Evolutionary conservation across 345 rosid genomes (phyloP).

Genomic region (Iberis pinnata): DNA sequence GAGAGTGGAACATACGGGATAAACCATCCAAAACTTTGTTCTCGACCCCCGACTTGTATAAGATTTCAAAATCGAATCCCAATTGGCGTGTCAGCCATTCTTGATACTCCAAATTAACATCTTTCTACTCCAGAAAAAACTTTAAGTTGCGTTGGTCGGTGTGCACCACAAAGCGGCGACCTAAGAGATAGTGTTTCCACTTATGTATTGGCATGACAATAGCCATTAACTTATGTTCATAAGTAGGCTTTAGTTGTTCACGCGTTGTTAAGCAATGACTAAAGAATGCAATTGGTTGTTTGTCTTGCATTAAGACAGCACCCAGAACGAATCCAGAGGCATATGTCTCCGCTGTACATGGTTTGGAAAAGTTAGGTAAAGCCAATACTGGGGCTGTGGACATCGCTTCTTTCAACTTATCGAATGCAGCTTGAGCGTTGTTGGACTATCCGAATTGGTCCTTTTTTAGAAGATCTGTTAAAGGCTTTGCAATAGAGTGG

Average conservation of each 20-base stretch:
- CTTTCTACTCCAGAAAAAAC: not conserved
- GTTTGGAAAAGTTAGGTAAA: not conserved
- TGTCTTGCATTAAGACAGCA: not conserved
- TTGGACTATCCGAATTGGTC: not conserved
- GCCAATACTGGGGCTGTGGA: not conserved
- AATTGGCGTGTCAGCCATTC: not conserved
- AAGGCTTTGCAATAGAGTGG: not conserved
- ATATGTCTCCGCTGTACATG: not conserved
- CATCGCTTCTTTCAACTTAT: not conserved
- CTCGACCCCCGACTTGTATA: not conserved
- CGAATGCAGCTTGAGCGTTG: not conserved
- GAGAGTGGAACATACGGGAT: not conserved
- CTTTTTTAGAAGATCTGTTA: too few species aligned
- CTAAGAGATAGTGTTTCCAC: not conserved
- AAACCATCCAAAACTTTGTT: not conserved
- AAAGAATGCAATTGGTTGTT: not conserved
- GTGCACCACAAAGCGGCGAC: not conserved
- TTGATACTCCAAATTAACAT: not conserved
- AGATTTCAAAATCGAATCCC: not conserved
- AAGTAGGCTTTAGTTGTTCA: not conserved
- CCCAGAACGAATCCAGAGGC: not conserved
- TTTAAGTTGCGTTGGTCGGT: not conserved
- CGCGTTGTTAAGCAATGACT: accelerated
- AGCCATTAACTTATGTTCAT: not conserved
- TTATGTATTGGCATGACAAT: not conserved